Evolutionary conservation across 176 grass and related monocot species (phyloP), one percentile per base, ranked within the genome.

Genomic region (Bolboschoenus planiculmis): DNA sequence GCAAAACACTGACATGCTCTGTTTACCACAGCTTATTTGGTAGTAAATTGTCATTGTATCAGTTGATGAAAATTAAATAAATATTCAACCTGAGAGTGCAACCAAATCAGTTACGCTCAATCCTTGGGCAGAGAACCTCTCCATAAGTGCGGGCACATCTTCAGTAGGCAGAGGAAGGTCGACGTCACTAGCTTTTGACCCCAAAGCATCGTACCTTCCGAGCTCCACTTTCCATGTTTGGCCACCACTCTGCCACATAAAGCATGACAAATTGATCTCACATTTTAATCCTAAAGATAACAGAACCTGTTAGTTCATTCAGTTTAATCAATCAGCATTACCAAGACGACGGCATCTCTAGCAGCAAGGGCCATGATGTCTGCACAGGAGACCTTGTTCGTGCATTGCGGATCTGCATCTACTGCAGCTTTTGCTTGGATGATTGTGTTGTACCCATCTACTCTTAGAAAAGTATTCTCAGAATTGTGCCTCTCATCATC

Each of bases 211-310:
- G 31, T 89, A 88, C 80, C 91, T 46, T n/a, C 94, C 94, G 0
- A 97, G 81, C 85, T 97, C 94, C 56, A 97, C 93, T 18, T 85
- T 84, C 63, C 87, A 97, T 23, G 87, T 84, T 34, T 91, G 93
- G 0, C 93, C 93, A 24, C 90, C 90, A 9, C 87, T 84, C 91
- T 93, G 64, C 0, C 56, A 55, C 14, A 33, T 1, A 24, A 47
- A 68, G 2, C 21, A 8, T 46, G 20, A 21, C 5, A 7, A 85
- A 31, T 36, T 7, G 53, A 26, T 55, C 14, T 35, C n/a, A 48
- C n/a, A 42, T 84, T 73, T 84, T 84, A n/a, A 26, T 50, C 4
- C 3, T 11, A 73, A 51, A 31, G 5, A 35, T 36, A 27, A 44
- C 14, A 23, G 2, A 2, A 66, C 10, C n/a, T 10, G 7, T 20